Percentiles rank a stretch among this genome's conserved stretches.
These are phyloP conservation scores for Durotheca rogersii DNA, from an alignment of 495 filamentous ascomycete species.

Conservation along the genomic window DNA sequence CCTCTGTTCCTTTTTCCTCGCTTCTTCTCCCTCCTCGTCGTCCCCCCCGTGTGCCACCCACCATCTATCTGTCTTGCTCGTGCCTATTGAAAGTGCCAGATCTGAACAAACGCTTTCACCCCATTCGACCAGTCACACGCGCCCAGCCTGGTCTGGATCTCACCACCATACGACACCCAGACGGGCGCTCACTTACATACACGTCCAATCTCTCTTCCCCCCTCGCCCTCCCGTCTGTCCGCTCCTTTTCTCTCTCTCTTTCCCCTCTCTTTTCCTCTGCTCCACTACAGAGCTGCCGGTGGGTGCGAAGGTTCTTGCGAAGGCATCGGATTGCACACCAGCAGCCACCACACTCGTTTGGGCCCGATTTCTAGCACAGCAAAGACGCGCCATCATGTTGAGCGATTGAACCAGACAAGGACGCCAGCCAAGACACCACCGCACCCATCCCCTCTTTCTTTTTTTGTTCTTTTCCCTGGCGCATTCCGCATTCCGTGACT, in stretches of 20 bases:
- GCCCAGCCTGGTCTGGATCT: conserved; percentile 8
- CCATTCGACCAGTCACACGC: conserved; percentile 21
- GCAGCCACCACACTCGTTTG: conserved; percentile 23
- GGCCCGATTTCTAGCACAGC: conserved; percentile 4
- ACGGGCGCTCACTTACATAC: background rate
- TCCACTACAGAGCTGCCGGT: background rate
- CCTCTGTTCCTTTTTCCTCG: conserved; percentile 1
- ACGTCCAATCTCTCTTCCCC: background rate
- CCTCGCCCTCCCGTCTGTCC: conserved; percentile 5
- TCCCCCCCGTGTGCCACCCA: too few species aligned
- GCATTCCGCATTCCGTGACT: conserved; percentile 3
- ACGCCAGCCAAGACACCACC: conserved; percentile 15
- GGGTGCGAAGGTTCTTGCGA: conserved; percentile 9
- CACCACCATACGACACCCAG: background rate
- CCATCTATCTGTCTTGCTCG: background rate
- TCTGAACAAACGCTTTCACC: conserved; percentile 5
- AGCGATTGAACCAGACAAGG: conserved; percentile 16
- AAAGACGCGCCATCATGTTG: conserved; percentile 20
- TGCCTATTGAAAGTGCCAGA: too few species aligned
- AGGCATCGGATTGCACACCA: background rate
- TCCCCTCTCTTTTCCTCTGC: background rate
- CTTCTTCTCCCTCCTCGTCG: conserved; percentile 9
- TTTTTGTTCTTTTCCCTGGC: background rate
- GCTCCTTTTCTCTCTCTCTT: conserved; percentile 6
- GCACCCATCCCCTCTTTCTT: conserved; percentile 11